Evolutionary conservation across 2,329 filamentous ascomycete species (phyloP).

Genomic region (Tolypocladium amazonense): DNA sequence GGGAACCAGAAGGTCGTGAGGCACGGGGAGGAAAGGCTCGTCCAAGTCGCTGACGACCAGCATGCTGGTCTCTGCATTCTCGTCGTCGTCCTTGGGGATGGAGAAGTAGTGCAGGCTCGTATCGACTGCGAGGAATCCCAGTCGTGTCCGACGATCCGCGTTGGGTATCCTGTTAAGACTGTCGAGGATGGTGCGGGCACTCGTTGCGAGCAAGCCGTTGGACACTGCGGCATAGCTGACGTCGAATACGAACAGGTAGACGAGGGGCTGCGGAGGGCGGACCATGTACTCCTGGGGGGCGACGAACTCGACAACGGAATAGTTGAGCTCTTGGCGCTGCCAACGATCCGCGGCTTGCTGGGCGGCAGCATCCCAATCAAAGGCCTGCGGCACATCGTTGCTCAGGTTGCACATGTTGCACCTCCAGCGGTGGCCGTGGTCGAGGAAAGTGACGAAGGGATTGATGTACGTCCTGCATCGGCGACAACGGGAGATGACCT

Average conservation of each 20-base stretch:
- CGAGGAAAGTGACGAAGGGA: conserved; percentile 90
- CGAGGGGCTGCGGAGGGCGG: conserved; percentile 84
- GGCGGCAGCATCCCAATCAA: conserved; percentile 90
- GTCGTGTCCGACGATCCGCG: conserved; percentile 79
- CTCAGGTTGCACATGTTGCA: conserved; percentile 99
- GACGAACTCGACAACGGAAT: conserved; percentile 94
- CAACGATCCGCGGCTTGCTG: conserved; percentile 89
- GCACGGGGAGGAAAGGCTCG: conserved; percentile 91
- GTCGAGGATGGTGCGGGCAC: conserved; percentile 85
- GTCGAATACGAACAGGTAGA: conserved; percentile 92
- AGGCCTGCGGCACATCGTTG: conserved; percentile 97
- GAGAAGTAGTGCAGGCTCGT: conserved; percentile 94
- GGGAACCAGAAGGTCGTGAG: conserved; percentile 81
- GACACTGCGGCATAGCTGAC: conserved; percentile 87
- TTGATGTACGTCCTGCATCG: conserved; percentile 97
- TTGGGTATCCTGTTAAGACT: conserved; percentile 97
- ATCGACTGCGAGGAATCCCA: conserved; percentile 94
- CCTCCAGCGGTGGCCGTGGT: conserved; percentile 94
- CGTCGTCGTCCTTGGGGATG: conserved; percentile 78
- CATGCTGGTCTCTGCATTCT: conserved; percentile 79
- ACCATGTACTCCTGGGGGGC: conserved; percentile 99
- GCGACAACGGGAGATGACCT: conserved; percentile 92
- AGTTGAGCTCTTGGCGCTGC: conserved; percentile 86
- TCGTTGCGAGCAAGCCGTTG: conserved; percentile 83
- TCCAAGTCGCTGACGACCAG: conserved; percentile 90